These are phyloP conservation scores for Aspergillus uvarum DNA, from an alignment of 2,329 filamentous ascomycete genomes.

Conservation along the genomic window DNA sequence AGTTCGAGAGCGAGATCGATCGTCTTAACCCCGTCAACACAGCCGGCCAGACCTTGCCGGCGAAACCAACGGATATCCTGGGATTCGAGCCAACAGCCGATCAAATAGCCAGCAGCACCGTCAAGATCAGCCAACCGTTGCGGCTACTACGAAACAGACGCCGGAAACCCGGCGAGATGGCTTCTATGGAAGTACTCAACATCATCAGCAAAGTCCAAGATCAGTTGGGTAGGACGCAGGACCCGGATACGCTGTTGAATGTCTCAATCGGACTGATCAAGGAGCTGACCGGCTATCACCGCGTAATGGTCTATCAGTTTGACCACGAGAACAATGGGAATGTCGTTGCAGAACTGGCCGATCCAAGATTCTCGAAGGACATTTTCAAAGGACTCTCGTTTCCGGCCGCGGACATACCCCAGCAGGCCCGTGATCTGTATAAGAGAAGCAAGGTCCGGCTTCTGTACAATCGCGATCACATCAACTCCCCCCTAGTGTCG, in stretches of 20 bases:
- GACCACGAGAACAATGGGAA: background rate
- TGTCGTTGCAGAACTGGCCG: background rate
- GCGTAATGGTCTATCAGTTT: background rate
- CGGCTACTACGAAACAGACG: background rate
- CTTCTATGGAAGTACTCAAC: background rate
- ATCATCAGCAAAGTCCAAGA: background rate
- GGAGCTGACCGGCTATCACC: background rate
- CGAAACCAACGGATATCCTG: conserved; percentile 57
- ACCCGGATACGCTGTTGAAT: background rate
- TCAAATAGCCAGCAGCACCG: conserved; percentile 73
- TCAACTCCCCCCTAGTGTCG: conserved; percentile 79
- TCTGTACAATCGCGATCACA: conserved; percentile 78
- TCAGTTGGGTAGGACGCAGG: background rate
- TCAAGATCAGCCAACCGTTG: conserved; percentile 67
- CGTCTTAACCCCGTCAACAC: conserved; percentile 52
- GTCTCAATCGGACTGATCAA: background rate
- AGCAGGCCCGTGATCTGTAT: conserved; percentile 81
- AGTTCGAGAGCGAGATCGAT: conserved; percentile 84
- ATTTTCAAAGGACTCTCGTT: background rate
- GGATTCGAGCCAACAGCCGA: conserved; percentile 70
- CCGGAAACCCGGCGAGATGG: background rate
- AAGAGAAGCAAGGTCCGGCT: conserved; percentile 86
- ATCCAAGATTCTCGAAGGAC: background rate
- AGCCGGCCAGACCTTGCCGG: conserved; percentile 19
- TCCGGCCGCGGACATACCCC: background rate